Percentiles rank a stretch among this genome's conserved stretches.
These are phyloP conservation scores for Macroventuria anomochaeta DNA, from an alignment of 2,329 filamentous ascomycete genomes.

Conservation along the genomic window DNA sequence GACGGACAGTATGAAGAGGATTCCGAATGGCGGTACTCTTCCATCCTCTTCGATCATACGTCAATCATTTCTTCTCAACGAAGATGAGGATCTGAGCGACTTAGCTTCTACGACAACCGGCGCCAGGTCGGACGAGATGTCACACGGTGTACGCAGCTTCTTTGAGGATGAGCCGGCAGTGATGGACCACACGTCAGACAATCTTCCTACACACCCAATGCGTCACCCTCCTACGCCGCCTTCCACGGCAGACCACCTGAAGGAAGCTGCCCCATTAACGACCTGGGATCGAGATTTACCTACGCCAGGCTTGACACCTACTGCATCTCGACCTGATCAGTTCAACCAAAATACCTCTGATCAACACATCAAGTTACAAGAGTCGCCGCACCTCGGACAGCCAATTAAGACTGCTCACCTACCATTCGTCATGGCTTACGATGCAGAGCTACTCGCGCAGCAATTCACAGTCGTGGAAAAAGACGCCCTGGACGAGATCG, in stretches of 20 bases:
- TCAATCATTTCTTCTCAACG: slow-evolving; percentile 59
- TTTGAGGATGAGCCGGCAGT: slow-evolving; percentile 55
- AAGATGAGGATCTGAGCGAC: slow-evolving; percentile 63
- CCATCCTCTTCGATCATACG: slow-evolving; percentile 43
- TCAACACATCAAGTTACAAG: slow-evolving; percentile 27
- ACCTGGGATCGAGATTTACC: slow-evolving; percentile 47
- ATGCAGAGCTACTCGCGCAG: slow-evolving; percentile 78
- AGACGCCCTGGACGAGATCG: slow-evolving; percentile 82
- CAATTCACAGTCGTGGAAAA: slow-evolving; percentile 88
- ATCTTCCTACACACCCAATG: slow-evolving; percentile 42
- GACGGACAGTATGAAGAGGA: slow-evolving; percentile 59
- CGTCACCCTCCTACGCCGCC: slow-evolving; percentile 54
- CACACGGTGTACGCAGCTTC: slow-evolving; percentile 55
- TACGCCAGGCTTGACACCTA: slow-evolving; percentile 49
- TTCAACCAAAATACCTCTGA: slow-evolving; percentile 35
- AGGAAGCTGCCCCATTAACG: slow-evolving; percentile 32
- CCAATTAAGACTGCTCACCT: slow-evolving; percentile 59
- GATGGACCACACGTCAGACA: slow-evolving; percentile 41
- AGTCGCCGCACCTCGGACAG: slow-evolving; percentile 31
- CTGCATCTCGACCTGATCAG: slow-evolving; percentile 29
- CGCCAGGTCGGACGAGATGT: slow-evolving; percentile 48
- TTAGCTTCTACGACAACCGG: slow-evolving; percentile 60
- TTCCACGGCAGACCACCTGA: slow-evolving; percentile 46
- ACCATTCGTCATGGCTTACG: slow-evolving; percentile 81
- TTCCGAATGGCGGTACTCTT: slow-evolving; percentile 53